Percentiles rank a stretch among this genome's conserved stretches.
These are phyloP conservation scores for Pezicula radicicola DNA, from an alignment of 2,329 filamentous ascomycete genomes.

Conservation along the genomic window DNA sequence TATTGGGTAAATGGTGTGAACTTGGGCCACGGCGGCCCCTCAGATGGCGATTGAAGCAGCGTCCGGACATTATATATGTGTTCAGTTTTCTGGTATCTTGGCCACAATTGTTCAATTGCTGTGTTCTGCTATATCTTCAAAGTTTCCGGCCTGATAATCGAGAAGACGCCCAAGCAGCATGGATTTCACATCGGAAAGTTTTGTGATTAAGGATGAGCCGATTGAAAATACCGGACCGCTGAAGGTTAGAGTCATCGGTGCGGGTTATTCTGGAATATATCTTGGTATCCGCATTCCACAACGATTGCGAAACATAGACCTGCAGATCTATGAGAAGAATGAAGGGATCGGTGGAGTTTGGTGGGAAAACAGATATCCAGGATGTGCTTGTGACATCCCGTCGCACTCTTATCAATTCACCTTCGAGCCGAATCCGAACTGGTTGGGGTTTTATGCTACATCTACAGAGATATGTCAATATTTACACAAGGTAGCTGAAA, in stretches of 20 bases:
- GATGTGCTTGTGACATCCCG: conserved; percentile 9
- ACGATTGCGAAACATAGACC: conserved; percentile 22
- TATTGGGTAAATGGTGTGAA: too few species aligned
- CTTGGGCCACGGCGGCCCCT: too few species aligned
- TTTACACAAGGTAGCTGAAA: conserved; percentile 8
- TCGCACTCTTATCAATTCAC: conserved; percentile 10
- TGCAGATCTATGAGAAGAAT: too few species aligned
- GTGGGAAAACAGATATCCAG: conserved; percentile 19
- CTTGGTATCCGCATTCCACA: conserved; percentile 27
- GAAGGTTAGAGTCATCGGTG: conserved; percentile 27
- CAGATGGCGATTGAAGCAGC: too few species aligned
- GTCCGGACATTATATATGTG: too few species aligned
- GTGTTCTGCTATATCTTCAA: too few species aligned
- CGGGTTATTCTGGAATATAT: conserved; percentile 30
- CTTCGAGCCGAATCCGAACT: conserved; percentile 9
- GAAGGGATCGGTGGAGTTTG: conserved; percentile 36
- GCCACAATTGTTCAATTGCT: too few species aligned
- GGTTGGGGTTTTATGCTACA: conserved; percentile 11
- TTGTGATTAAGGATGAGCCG: conserved; percentile 22
- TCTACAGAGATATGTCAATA: conserved; percentile 12
- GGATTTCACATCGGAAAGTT: too few species aligned
- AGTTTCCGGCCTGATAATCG: too few species aligned
- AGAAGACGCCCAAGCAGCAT: too few species aligned
- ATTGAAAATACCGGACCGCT: conserved; percentile 23
- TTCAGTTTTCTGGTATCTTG: too few species aligned